Evolutionary conservation across 306 rosid genomes (phyloP).

Genomic region (Lagenaria siceraria): DNA sequence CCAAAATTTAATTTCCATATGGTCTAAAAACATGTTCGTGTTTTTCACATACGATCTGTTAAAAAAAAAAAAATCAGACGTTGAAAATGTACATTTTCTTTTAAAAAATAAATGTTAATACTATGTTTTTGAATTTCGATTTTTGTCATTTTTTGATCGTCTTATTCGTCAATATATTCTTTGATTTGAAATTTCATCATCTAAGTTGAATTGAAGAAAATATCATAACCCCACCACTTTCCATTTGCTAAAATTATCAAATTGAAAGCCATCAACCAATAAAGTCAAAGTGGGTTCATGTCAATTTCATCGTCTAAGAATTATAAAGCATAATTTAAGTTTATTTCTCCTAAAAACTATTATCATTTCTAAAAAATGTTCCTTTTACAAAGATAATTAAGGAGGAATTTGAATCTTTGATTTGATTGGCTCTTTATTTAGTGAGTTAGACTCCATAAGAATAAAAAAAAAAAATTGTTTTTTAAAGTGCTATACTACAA

Average conservation of each 20-base stretch:
- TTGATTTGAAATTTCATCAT: background rate
- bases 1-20: background rate
- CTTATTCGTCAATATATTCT: background rate
- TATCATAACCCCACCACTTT: background rate
- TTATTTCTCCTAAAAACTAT: background rate
- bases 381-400: background rate
- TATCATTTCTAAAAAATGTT: background rate
- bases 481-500: background rate
- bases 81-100: background rate
- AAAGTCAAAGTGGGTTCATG: background rate
- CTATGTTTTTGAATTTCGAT: background rate
- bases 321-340: background rate
- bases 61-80: background rate
- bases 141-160: background rate
- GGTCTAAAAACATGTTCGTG: too few species aligned
- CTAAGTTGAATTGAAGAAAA: background rate
- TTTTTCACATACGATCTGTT: background rate
- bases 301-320: background rate
- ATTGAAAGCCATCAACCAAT: background rate
- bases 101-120: too few species aligned
- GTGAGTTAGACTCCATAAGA: background rate
- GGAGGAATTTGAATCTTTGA: background rate
- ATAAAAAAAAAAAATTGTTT: background rate
- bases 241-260: background rate
- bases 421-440: background rate